phyloP scores from a whole-genome alignment of 2,329 filamentous ascomycete genomes.

The Trichoderma citrinoviride region DNA sequence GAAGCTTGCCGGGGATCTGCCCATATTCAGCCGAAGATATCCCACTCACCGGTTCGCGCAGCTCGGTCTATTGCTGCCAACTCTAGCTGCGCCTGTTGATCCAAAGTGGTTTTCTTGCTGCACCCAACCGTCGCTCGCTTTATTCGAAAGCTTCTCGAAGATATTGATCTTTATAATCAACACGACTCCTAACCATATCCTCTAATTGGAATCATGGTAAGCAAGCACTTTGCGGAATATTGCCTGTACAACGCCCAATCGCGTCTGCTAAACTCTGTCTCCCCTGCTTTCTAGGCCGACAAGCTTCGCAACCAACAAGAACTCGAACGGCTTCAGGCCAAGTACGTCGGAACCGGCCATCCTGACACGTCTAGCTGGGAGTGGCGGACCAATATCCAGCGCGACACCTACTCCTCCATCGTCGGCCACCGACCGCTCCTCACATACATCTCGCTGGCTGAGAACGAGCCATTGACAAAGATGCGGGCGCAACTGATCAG shows the following conservation, averaged over 20 bases:
- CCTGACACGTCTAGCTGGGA: slow-evolving; percentile 97
- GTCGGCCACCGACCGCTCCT: slow-evolving; percentile 86
- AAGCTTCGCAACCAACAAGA: slow-evolving; percentile 97
- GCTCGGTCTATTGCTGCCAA: not conserved
- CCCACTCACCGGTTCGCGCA: not conserved
- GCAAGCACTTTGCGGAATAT: not conserved
- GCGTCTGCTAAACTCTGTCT: not conserved
- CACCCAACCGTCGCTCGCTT: not conserved
- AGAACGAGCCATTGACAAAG: slow-evolving; percentile 80
- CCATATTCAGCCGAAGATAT: slow-evolving; percentile 22
- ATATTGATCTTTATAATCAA: not conserved
- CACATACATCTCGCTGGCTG: slow-evolving; percentile 83
- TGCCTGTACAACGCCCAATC: not conserved
- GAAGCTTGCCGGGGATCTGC: not conserved
- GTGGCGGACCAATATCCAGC: slow-evolving; percentile 92
- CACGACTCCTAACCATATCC: no score
- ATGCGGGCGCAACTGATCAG: slow-evolving; percentile 78
- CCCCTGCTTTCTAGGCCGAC: slow-evolving; percentile 63
- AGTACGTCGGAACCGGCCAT: slow-evolving; percentile 93
- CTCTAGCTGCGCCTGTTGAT: not conserved
- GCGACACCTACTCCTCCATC: slow-evolving; percentile 87
- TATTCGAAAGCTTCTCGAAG: not conserved
- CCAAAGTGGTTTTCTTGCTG: not conserved
- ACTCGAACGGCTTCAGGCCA: slow-evolving; percentile 92
- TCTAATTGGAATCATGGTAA: not conserved